Base-by-base conservation (phyloP, 2,329 filamentous ascomycete species). In the Thermochaetoides dissita region DNA sequence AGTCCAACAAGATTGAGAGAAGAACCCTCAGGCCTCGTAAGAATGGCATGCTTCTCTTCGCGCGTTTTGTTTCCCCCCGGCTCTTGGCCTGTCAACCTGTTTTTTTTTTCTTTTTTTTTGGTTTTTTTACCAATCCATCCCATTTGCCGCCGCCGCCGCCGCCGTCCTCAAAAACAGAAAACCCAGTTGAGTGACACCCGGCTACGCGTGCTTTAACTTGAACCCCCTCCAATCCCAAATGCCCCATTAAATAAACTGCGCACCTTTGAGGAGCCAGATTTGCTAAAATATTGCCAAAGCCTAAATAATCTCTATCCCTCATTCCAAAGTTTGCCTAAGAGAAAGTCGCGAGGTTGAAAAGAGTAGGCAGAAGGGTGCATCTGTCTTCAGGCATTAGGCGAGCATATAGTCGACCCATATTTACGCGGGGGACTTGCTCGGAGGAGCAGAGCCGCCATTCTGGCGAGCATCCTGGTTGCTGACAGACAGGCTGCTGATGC, bases 401-500 rank as follows among this genome's bases (percentile, higher is more conserved):
- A 35, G 11, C 30, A 8, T 12, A 34, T 46, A 45, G 46, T 49
- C 24, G 45, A 24, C 17, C 17, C 17, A 5, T 36, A 30, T 17
- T 63, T 72, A 77, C 42, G 72, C 72, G 34, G 74, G 72, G 35
- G 72, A 77, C 63, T 77, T 77, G 68, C 61, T 76, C 30, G 66
- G 67, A 39, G 72, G 71, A 42, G 67, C 70, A 42, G 65, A 64
- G 11, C 68, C 65, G 46, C 76, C 76, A 51, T 80, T 80, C 63
- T 79, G 76, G 43, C 76, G 75, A 48, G 67, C 66, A 49, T 80
- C 76, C 43, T 65, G 68, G 50, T 74, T 79, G 57, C 78, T 76
- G 52, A 91, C 82, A 33, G 78, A 78, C 40, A 91, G 70, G 39
- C 76, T 74, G 43, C 78, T 74, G 45, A 91, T 84, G 36, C 81